Evolutionary conservation across 805 yeast genomes (phyloP).

Genomic region (Sporopachydermia quercuum): DNA sequence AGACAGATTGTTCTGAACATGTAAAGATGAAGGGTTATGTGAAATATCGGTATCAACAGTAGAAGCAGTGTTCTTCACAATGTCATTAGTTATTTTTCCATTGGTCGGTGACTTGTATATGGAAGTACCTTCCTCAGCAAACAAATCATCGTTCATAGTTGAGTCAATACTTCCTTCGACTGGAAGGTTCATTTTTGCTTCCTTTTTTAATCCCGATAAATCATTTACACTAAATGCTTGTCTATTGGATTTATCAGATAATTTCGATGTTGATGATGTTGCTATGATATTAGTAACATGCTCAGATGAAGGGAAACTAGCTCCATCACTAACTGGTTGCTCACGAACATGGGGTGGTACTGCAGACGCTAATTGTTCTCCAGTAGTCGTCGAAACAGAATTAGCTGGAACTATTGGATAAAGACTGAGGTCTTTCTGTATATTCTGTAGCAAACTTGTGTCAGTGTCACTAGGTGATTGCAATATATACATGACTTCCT

Average conservation of each 20-base stretch:
- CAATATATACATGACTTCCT: constrained; percentile 20
- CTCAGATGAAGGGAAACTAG: not conserved
- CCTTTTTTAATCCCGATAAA: too few species aligned
- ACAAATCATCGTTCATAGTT: too few species aligned
- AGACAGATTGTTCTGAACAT: not conserved
- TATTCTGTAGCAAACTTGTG: not conserved
- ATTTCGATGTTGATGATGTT: not conserved
- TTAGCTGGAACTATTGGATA: not conserved
- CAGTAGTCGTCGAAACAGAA: not conserved
- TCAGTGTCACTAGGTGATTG: constrained; percentile 10
- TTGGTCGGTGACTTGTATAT: too few species aligned
- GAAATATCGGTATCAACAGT: not conserved
- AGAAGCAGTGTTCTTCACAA: not conserved
- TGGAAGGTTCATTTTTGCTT: too few species aligned
- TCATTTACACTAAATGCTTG: too few species aligned
- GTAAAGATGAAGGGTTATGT: not conserved
- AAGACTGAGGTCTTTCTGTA: not conserved
- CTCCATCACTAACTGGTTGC: not conserved
- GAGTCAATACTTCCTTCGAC: too few species aligned
- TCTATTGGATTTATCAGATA: too few species aligned
- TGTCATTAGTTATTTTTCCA: not conserved
- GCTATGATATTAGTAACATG: not conserved
- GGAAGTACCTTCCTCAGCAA: too few species aligned
- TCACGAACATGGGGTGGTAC: not conserved
- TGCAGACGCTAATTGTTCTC: not conserved